Base-by-base conservation (phyloP, 768 basidiomycete genomes). In the Albatrellus ellisii region DNA sequence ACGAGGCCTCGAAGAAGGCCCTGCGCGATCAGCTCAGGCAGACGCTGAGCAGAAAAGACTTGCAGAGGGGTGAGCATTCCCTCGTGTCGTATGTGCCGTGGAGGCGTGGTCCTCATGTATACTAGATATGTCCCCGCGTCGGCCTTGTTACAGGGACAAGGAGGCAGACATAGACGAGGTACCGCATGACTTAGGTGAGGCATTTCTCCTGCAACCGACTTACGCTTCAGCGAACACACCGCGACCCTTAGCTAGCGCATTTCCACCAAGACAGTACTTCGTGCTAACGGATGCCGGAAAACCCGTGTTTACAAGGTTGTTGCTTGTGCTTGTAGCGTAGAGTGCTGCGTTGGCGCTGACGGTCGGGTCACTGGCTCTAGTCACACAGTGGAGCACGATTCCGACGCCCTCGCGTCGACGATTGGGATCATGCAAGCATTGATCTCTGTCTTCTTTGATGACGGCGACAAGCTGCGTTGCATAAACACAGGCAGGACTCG, bases 271-370 rank as follows among this genome's bases (percentile, higher is more conserved):
- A 40, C 76, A 88, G 55, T 99, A 97, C 59, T 95, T 86, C 55
- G 74, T 97, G 12, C 69, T 98, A 15, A 97, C 92, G 0, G 79
- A 92, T 47, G 95, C 95, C 24, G 95, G 95, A 22, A 98, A 99
- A 60, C 92, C 92, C n/a, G 91, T 99, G 9, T 99, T 86, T 55
- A 69, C 77, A 32, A 88, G 86, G 91, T 85, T 45, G 65, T 20
- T 26, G 36, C 22, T 29, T 43, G n/a, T 27, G 10, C 6, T 24
- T 41, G 31, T 20, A 32, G 27, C 42, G 15, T 28, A 35, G 25
- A n/a, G n/a, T n/a, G n/a, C 14, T 41, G 34, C 25, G 10, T n/a
- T 5, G 28, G 17, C 38, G 25, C 26, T 42, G 6, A 43, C 43
- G 77, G 74, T 53, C 70, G 68, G 31, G 65, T n/a, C n/a, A n/a